Percentiles rank a stretch among this genome's conserved stretches.
Conservation (phyloP, 345 rosid species). For the Raphanus sativus region DNA sequence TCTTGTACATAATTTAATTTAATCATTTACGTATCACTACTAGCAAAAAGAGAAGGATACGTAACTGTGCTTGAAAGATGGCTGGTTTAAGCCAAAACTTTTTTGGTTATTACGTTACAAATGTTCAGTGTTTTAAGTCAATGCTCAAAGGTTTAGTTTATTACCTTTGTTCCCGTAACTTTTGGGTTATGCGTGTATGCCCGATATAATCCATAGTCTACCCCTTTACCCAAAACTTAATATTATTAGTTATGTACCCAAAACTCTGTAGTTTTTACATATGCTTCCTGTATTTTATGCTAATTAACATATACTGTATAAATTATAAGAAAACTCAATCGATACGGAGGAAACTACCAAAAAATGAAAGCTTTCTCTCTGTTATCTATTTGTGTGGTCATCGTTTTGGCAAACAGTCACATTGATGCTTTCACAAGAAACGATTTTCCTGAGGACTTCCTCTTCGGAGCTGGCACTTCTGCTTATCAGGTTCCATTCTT, state of each 20-base stretch:
- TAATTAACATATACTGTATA: background rate
- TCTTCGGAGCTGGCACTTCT: slow-evolving; percentile 59
- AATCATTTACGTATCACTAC: background rate
- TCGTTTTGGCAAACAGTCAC: slow-evolving; percentile 15
- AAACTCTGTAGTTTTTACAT: background rate
- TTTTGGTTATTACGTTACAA: background rate
- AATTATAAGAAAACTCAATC: background rate
- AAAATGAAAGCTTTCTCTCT: slow-evolving; percentile 1
- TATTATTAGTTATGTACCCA: background rate
- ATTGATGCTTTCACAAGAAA: slow-evolving; percentile 41
- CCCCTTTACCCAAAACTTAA: background rate
- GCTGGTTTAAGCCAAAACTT: no score
- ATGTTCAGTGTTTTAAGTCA: background rate
- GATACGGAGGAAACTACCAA: background rate
- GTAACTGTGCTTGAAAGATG: no score
- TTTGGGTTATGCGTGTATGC: background rate
- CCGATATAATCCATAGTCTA: background rate
- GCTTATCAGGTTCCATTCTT: slow-evolving; percentile 54
- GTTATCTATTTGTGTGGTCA: background rate
- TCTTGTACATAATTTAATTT: background rate
- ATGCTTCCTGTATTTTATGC: background rate
- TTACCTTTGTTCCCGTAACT: background rate
- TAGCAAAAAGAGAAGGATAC: no score
- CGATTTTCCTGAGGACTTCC: slow-evolving; percentile 59
- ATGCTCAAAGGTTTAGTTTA: background rate